phyloP scores from a whole-genome alignment of 805 yeast species.

The Nakazawaea siamensis region DNA sequence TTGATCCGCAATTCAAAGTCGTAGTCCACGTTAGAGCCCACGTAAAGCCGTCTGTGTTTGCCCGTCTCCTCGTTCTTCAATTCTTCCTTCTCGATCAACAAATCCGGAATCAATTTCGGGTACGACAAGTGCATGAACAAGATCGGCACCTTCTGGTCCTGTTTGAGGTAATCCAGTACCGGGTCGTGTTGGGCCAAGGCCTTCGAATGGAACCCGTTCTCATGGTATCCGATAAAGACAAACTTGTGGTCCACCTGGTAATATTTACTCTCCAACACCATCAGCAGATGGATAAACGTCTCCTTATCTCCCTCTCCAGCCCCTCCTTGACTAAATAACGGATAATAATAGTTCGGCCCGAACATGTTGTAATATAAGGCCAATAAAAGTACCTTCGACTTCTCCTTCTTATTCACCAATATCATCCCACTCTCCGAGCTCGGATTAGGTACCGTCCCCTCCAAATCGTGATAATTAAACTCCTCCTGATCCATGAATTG shows the following conservation, averaged over 20 bases:
- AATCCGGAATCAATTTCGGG: slow-evolving; percentile 38
- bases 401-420: slow-evolving; percentile 50
- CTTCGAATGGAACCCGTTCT: slow-evolving; percentile 28
- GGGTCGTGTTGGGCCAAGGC: slow-evolving; percentile 38
- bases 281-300: slow-evolving; percentile 65
- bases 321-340: slow-evolving; percentile 59
- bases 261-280: slow-evolving; percentile 36
- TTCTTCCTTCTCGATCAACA: slow-evolving; percentile 18
- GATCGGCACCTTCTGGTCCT: slow-evolving; percentile 12
- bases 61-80: slow-evolving; percentile 16
- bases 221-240: slow-evolving; percentile 42
- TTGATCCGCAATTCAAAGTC: slow-evolving; percentile 32
- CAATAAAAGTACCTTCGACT: slow-evolving; percentile 48
- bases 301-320: slow-evolving; percentile 82
- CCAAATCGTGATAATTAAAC: slow-evolving; percentile 49
- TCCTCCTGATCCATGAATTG: slow-evolving; percentile 17
- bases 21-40: slow-evolving; percentile 21
- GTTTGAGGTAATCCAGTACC: slow-evolving; percentile 17
- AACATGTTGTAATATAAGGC: slow-evolving; percentile 56
- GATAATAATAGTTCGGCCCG: slow-evolving; percentile 64
- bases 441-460: slow-evolving; percentile 59
- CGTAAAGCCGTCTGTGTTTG: slow-evolving; percentile 26
- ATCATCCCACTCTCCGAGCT: slow-evolving; percentile 68
- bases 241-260: slow-evolving; percentile 50
- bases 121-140: slow-evolving; percentile 54